These are phyloP conservation scores for Schizothecium vesticola DNA, from an alignment of 495 filamentous ascomycete species.

Conservation along the genomic window DNA sequence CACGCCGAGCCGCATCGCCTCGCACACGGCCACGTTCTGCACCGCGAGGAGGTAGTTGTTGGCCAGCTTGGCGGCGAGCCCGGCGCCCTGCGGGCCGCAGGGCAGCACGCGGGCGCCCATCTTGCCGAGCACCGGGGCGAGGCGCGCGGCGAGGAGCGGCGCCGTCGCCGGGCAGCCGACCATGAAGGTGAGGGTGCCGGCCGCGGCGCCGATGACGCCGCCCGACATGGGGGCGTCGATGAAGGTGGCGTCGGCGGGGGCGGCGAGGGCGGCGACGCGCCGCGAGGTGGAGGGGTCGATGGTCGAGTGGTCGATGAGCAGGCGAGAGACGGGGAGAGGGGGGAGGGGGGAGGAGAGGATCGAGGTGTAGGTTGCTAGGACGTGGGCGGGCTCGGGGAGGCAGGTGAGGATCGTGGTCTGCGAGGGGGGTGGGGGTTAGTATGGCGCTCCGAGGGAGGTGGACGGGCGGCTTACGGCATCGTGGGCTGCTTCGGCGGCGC, in stretches of 20 bases:
- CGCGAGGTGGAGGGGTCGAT: slow-evolving; percentile 77
- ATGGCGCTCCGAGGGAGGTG: slow-evolving; percentile 56
- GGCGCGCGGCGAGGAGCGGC: slow-evolving; percentile 47
- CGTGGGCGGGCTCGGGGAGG: slow-evolving; percentile 74
- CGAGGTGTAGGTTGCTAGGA: slow-evolving; percentile 62
- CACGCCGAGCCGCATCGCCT: slow-evolving; percentile 89
- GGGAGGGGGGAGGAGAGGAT: slow-evolving; percentile 50
- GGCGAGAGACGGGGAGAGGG: slow-evolving; percentile 36
- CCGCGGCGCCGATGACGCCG: slow-evolving; percentile 75
- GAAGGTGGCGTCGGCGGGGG: slow-evolving; percentile 54
- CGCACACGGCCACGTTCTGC: slow-evolving; percentile 86
- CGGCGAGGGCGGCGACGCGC: slow-evolving; percentile 57
- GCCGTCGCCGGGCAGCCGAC: slow-evolving; percentile 56
- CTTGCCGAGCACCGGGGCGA: slow-evolving; percentile 58
- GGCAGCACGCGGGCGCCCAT: slow-evolving; percentile 84
- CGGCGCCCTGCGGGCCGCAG: slow-evolving; percentile 72
- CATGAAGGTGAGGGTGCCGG: slow-evolving; percentile 80
- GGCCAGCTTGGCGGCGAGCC: slow-evolving; percentile 79
- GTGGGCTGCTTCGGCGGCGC: slow-evolving; percentile 58
- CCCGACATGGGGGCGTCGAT: slow-evolving; percentile 82
- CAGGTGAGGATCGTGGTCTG: slow-evolving; percentile 76
- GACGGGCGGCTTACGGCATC: slow-evolving; percentile 58
- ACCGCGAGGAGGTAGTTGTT: slow-evolving; percentile 93
- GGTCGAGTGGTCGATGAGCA: slow-evolving; percentile 81
- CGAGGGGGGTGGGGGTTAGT: slow-evolving; percentile 44